These are phyloP conservation scores for Raffaelea arxii DNA, from an alignment of 2,329 filamentous ascomycete genomes.

Conservation along the genomic window DNA sequence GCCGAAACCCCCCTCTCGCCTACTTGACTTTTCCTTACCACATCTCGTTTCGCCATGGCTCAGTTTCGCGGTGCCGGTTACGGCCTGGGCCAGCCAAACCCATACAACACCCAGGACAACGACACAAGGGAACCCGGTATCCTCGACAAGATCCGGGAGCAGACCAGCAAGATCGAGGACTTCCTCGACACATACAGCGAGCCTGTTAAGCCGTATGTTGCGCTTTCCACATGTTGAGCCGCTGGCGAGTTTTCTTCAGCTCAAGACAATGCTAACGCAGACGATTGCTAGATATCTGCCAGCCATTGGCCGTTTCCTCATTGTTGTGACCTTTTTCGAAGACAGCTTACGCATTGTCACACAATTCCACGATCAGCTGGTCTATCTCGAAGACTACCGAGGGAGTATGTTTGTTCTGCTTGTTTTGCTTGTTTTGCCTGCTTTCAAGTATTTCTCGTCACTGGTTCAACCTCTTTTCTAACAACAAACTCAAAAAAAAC, in stretches of 20 bases:
- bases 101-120: conserved; percentile 48
- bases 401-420: conserved; percentile 58
- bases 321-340: conserved; percentile 96
- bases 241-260: neutral
- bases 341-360: conserved; percentile 93
- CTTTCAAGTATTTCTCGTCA: neutral
- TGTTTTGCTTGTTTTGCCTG: conserved; percentile 2
- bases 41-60: conserved; percentile 20
- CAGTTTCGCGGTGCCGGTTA: conserved; percentile 63
- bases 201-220: conserved; percentile 83
- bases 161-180: conserved; percentile 98
- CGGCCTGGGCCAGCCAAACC: conserved; percentile 66
- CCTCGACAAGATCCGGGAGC: conserved; percentile 80
- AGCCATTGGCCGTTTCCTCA: conserved; percentile 90
- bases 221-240: neutral
- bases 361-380: conserved; percentile 92
- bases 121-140: conserved; percentile 61
- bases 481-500: too few species aligned
- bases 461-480: too few species aligned
- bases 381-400: conserved; percentile 86
- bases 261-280: conserved; percentile 4
- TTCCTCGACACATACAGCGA: conserved; percentile 77
- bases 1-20: neutral
- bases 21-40: neutral
- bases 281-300: conserved; percentile 66